These are phyloP conservation scores for Aaosphaeria pasadenensis DNA, from an alignment of 2,329 filamentous ascomycete genomes.

Conservation along the genomic window DNA sequence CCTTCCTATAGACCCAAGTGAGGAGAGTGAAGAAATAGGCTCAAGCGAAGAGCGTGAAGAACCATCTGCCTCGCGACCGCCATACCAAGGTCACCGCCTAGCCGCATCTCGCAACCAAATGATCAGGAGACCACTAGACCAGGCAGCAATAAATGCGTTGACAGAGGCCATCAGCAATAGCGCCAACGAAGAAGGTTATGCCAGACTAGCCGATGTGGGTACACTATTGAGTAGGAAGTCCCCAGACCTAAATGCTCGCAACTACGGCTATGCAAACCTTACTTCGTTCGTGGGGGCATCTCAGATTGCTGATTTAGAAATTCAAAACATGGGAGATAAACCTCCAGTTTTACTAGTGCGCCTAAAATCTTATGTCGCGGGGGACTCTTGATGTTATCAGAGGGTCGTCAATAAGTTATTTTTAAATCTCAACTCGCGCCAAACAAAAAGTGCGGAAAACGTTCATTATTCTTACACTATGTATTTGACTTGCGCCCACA, in stretches of 20 bases:
- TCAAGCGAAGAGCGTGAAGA: slow-evolving; percentile 4
- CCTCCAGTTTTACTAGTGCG: slow-evolving; percentile 10
- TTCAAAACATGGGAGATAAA: slow-evolving; percentile 4
- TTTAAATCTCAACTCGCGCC: too few species aligned
- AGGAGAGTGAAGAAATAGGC: too few species aligned
- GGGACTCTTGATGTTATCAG: background rate
- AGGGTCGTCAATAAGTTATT: too few species aligned
- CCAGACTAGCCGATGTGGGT: slow-evolving; percentile 23
- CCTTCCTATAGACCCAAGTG: slow-evolving; percentile 2
- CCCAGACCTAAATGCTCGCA: slow-evolving; percentile 22
- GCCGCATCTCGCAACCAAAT: background rate
- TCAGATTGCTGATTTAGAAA: slow-evolving; percentile 11
- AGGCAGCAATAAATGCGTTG: slow-evolving; percentile 11
- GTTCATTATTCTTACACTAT: too few species aligned
- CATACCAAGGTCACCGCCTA: too few species aligned
- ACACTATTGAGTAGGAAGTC: slow-evolving; percentile 14
- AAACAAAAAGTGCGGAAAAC: too few species aligned
- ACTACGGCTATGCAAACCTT: slow-evolving; percentile 20
- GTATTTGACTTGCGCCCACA: too few species aligned
- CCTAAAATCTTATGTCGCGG: slow-evolving; percentile 4
- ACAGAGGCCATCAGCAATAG: slow-evolving; percentile 10
- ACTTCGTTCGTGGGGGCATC: slow-evolving; percentile 10
- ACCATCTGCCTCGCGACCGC: background rate
- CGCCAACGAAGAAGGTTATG: slow-evolving; percentile 15
- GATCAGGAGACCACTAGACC: slow-evolving; percentile 11